These are phyloP conservation scores for Penicillium cinerascens DNA, from an alignment of 495 filamentous ascomycete species.

Conservation along the genomic window DNA sequence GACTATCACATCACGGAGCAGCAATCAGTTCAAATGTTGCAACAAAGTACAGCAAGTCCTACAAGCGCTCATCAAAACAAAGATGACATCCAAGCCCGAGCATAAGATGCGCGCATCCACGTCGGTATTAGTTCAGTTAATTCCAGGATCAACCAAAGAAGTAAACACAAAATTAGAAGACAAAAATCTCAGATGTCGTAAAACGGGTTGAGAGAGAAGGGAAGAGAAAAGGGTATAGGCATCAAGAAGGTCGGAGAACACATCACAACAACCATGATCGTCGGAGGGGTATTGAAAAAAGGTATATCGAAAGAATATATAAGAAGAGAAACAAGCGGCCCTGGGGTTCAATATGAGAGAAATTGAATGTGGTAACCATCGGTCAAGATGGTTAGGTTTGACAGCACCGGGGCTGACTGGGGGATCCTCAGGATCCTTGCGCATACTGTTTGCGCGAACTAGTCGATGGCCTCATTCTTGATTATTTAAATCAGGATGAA, in stretches of 20 bases:
- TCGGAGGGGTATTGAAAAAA: constrained; percentile 4
- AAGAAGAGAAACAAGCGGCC: constrained; percentile 3
- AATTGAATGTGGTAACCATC: not conserved
- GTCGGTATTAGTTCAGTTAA: constrained; percentile 7
- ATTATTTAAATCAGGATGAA: constrained; percentile 39
- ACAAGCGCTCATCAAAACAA: not conserved
- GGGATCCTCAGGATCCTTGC: constrained; percentile 15
- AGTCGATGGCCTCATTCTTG: not conserved
- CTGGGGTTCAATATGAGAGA: not conserved
- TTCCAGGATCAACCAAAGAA: constrained; percentile 13
- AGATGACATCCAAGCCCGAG: not conserved
- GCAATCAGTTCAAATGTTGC: not conserved
- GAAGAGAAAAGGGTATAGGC: constrained; percentile 29
- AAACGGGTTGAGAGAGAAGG: constrained; percentile 7
- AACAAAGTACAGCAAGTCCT: not conserved
- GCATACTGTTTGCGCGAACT: not conserved
- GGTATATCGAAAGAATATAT: constrained; percentile 20
- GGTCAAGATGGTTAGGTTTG: constrained; percentile 1
- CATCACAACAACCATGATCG: constrained; percentile 21
- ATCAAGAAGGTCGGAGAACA: constrained; percentile 24
- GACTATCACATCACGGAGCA: not conserved
- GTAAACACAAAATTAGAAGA: constrained; percentile 3
- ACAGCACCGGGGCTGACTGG: not conserved
- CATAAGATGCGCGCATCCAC: constrained; percentile 7
- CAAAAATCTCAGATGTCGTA: constrained; percentile 15